Base-by-base conservation (phyloP, 257 asterid species). In the Dorcoceras hygrometricum region DNA sequence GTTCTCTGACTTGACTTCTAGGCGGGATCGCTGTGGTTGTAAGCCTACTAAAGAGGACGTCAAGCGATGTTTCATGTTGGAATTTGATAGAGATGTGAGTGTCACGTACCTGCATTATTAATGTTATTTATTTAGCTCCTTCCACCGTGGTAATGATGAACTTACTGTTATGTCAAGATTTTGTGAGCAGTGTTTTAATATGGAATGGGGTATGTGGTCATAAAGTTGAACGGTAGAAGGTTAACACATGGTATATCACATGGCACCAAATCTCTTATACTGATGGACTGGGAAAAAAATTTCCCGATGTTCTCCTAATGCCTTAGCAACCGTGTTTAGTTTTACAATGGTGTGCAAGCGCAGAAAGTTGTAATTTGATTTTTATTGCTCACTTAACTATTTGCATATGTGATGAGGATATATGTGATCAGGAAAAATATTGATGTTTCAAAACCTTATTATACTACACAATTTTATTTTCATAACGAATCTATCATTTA, bases 1-100 rank as follows among this genome's bases (percentile, higher is more conserved):
- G 76, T 90, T 88, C 76, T 83, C 95, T 25, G 95, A 90, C 83
- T 77, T 84, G 79, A 88, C 91, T 46, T 87, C 96, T 61, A 82
- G 95, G 76, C 82, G 92, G 65, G 90, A 88, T 73, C 86, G 95
- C 48, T 90, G 96, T 77, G 88, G 86, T 62, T 91, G 97, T 70
- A 91, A 86, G 81, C 97, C 95, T 64, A 91, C 93, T 5, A 83
- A 81, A 67, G 95, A 90, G 55, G 95, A 83, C 61, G 87, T 82
- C 65, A 77, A 90, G 71, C 79, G 90, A 71, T 86, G 97, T 78
- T 81, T 90, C 76, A 84, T 90, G 89, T 51, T 90, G 80, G 92
- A 84, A 66, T 87, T 90, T 64, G 95, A 90, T 77, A 87, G 92
- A 86, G 29, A 83, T 69, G 95, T 89, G 76, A 87, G 95, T 85